These are phyloP conservation scores for Colletotrichum sp. DNA, from an alignment of 2,329 filamentous ascomycete genomes.

Conservation along the genomic window DNA sequence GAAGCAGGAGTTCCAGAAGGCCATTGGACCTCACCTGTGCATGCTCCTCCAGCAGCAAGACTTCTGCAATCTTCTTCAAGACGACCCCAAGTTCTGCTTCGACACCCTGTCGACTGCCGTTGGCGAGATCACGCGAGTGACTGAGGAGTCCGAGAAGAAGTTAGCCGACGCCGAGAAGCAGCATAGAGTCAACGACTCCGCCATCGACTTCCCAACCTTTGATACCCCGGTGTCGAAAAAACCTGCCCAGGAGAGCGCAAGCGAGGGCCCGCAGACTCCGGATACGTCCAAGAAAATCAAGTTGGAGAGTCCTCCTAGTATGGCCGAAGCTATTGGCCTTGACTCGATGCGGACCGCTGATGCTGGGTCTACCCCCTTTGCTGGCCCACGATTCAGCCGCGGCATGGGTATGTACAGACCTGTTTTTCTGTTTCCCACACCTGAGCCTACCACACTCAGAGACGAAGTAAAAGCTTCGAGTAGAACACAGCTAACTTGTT, in stretches of 20 bases:
- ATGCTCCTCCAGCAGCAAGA: background rate
- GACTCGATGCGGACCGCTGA: background rate
- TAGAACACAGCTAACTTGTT: background rate
- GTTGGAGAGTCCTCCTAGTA: background rate
- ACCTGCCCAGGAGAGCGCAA: too few species aligned
- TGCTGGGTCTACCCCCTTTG: background rate
- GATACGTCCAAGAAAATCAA: background rate
- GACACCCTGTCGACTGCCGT: background rate
- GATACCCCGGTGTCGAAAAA: background rate
- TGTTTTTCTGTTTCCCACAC: too few species aligned
- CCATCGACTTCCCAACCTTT: background rate
- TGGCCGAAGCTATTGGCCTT: too few species aligned
- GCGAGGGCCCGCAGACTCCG: background rate
- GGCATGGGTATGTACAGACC: background rate
- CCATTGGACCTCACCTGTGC: background rate
- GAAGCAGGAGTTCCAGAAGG: background rate
- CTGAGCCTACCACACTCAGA: too few species aligned
- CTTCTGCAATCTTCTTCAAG: background rate
- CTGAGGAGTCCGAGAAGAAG: background rate
- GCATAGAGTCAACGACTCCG: background rate
- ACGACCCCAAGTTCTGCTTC: background rate
- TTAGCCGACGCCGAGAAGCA: background rate
- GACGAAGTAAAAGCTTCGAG: too few species aligned
- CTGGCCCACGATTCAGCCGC: background rate
- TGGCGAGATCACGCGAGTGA: background rate